These are phyloP conservation scores for Daldinia bambusicola DNA, from an alignment of 495 filamentous ascomycete species.

Conservation along the genomic window DNA sequence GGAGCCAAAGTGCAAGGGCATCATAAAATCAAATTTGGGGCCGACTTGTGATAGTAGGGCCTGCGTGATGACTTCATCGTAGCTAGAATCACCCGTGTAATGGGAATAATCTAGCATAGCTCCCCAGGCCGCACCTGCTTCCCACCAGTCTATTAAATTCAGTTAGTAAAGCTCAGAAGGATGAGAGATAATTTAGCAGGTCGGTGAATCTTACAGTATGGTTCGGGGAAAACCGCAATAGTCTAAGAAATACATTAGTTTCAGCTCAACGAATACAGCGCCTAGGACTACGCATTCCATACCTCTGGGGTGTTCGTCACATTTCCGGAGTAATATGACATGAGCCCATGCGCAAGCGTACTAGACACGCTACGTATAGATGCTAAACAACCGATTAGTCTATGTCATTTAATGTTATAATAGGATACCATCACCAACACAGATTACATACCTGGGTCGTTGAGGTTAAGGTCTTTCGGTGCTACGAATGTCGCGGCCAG, in stretches of 20 bases:
- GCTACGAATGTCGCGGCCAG: constrained; percentile 46
- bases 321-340: constrained; percentile 74
- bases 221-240: constrained; percentile 70
- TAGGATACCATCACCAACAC: background rate
- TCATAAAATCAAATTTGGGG: constrained; percentile 69
- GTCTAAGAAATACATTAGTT: constrained; percentile 46
- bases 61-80: constrained; percentile 73
- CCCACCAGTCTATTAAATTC: constrained; percentile 77
- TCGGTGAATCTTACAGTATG: constrained; percentile 67
- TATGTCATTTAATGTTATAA: background rate
- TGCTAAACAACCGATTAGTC: constrained; percentile 43
- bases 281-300: constrained; percentile 29
- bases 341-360: constrained; percentile 62
- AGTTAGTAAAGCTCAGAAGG: constrained; percentile 18
- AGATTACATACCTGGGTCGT: constrained; percentile 51
- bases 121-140: constrained; percentile 77
- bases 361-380: constrained; percentile 62
- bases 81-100: constrained; percentile 78
- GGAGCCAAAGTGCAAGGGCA: constrained; percentile 52
- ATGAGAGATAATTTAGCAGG: constrained; percentile 22
- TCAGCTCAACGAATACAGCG: background rate
- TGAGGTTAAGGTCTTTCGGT: constrained; percentile 58
- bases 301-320: constrained; percentile 65
- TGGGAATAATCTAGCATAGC: constrained; percentile 85
- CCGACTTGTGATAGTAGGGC: constrained; percentile 74